These are phyloP conservation scores for Hypomontagnella submonticulosa DNA, from an alignment of 495 filamentous ascomycete species.

Conservation along the genomic window DNA sequence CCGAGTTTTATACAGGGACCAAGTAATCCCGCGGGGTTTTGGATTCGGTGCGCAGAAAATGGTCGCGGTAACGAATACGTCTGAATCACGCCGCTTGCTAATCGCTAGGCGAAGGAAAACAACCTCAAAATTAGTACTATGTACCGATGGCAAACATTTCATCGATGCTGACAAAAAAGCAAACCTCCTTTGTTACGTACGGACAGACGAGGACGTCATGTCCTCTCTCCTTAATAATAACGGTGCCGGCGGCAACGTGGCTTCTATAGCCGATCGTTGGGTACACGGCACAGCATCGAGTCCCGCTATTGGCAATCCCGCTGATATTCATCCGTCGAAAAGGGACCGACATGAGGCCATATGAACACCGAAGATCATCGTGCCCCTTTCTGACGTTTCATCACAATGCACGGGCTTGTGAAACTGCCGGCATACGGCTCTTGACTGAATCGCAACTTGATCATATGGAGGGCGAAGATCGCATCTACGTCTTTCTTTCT, in stretches of 20 bases:
- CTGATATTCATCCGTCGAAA: constrained; percentile 40
- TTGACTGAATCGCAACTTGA: constrained; percentile 18
- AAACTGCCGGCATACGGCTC: constrained; percentile 42
- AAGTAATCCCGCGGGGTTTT: constrained; percentile 1
- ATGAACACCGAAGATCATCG: constrained; percentile 44
- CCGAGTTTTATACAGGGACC: constrained; percentile 26
- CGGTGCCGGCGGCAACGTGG: constrained; percentile 40
- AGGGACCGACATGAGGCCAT: constrained; percentile 44
- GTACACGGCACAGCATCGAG: constrained; percentile 35
- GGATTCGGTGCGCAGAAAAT: constrained; percentile 9
- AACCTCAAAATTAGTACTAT: constrained; percentile 10
- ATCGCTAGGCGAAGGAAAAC: constrained; percentile 17
- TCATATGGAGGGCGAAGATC: constrained; percentile 26
- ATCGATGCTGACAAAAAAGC: constrained; percentile 21
- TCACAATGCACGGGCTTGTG: constrained; percentile 29
- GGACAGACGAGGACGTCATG: constrained; percentile 13
- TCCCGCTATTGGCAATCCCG: constrained; percentile 34
- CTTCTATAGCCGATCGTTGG: constrained; percentile 32
- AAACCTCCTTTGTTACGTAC: constrained; percentile 16
- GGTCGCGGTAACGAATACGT: constrained; percentile 12
- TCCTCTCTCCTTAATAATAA: constrained; percentile 2
- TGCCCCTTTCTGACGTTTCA: constrained; percentile 36
- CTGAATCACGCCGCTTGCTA: constrained; percentile 15
- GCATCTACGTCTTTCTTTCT: not conserved
- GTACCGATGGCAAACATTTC: constrained; percentile 27